A percentile compares a stretch with the other conserved stretches of the same genome.
phyloP scores from a whole-genome alignment of 2,329 filamentous ascomycete species.

The Fusarium decemcellulare region DNA sequence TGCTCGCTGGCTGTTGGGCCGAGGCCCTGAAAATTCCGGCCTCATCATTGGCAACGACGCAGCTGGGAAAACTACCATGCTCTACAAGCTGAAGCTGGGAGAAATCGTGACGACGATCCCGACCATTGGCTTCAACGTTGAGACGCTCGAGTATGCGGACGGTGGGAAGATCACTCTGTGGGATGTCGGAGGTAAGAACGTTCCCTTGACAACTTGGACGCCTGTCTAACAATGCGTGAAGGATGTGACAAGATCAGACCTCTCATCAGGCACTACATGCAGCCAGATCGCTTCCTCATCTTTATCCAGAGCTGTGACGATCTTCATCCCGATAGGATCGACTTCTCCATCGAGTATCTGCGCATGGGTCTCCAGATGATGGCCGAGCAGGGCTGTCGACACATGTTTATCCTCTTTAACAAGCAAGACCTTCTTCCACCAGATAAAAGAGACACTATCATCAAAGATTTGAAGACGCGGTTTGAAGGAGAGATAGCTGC shows the following conservation, averaged over 20 bases:
- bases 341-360: conserved; percentile 47
- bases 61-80: conserved; percentile 81
- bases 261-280: conserved; percentile 47
- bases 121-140: conserved; percentile 96
- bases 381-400: conserved; percentile 28
- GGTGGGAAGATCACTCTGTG: conserved; percentile 44
- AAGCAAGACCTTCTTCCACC: conserved; percentile 49
- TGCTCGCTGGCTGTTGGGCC: conserved; percentile 41
- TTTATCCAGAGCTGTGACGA: conserved; percentile 50
- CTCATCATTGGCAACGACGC: conserved; percentile 44
- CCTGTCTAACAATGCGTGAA: neutral
- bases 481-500: conserved; percentile 34
- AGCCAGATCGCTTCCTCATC: conserved; percentile 43
- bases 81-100: conserved; percentile 89
- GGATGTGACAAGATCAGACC: conserved; percentile 48
- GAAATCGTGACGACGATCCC: conserved; percentile 95
- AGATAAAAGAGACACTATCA: conserved; percentile 28
- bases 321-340: conserved; percentile 35
- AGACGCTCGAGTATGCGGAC: conserved; percentile 69
- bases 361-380: conserved; percentile 39
- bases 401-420: conserved; percentile 51
- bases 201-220: accelerated
- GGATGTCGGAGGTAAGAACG: conserved; percentile 47
- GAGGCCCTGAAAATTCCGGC: conserved; percentile 34
- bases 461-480: conserved; percentile 16